phyloP scores from a whole-genome alignment of 768 basidiomycete species.

The Mycena venus region DNA sequence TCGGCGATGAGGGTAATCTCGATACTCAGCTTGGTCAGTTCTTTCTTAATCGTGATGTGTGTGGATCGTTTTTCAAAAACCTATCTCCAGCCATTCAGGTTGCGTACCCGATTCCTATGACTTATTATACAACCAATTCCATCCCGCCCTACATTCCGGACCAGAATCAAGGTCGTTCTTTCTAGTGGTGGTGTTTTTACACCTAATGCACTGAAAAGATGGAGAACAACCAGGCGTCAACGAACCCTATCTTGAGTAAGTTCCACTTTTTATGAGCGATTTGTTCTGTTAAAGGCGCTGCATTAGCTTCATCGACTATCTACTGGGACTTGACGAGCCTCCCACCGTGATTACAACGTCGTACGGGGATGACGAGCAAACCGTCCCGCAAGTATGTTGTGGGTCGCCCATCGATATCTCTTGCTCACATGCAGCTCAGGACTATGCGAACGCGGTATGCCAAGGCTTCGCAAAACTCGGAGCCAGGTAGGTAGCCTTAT shows the following conservation, averaged over 20 bases:
- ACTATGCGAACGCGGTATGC: slow-evolving; percentile 56
- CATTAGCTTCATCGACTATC: slow-evolving; percentile 50
- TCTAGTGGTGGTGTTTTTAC: neutral
- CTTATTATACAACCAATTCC: slow-evolving; percentile 60
- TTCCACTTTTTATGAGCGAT: neutral
- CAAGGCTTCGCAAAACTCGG: slow-evolving; percentile 59
- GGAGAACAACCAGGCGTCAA: slow-evolving; percentile 46
- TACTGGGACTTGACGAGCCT: slow-evolving; percentile 43
- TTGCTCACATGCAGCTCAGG: slow-evolving; percentile 45
- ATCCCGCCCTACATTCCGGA: slow-evolving; percentile 58
- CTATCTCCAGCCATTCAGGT: slow-evolving; percentile 51
- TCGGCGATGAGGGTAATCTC: slow-evolving; percentile 49
- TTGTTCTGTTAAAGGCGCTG: neutral
- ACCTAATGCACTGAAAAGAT: no score
- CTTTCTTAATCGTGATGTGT: slow-evolving; percentile 44
- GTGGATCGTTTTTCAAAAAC: neutral
- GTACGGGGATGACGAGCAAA: slow-evolving; percentile 52
- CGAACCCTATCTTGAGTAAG: slow-evolving; percentile 55
- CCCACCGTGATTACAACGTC: slow-evolving; percentile 57
- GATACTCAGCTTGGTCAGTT: slow-evolving; percentile 58
- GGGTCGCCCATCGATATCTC: neutral
- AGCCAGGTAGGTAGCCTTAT: slow-evolving; percentile 42
- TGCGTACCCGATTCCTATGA: slow-evolving; percentile 59
- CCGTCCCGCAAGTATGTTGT: slow-evolving; percentile 18
- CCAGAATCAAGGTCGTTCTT: slow-evolving; percentile 2